These are phyloP conservation scores for Cornus suecica DNA, from an alignment of 148 eudicot species.

Conservation along the genomic window DNA sequence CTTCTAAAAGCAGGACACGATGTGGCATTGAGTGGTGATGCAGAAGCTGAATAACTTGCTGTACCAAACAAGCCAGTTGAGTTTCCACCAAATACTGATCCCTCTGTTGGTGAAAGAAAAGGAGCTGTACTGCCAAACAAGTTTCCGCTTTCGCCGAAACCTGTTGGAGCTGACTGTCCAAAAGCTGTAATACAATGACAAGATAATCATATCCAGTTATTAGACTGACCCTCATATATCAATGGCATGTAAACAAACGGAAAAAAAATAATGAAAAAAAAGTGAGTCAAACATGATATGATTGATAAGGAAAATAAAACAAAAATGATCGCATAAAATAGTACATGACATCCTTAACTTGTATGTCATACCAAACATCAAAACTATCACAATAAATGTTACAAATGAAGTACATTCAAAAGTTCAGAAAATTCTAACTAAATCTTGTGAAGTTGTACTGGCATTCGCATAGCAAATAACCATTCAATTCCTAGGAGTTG, in stretches of 20 bases:
- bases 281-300: neutral
- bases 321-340: too few relatives aligned
- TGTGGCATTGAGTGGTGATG: neutral
- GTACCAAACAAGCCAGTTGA: slow-evolving; percentile 22
- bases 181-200: too few relatives aligned
- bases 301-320: too few relatives aligned
- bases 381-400: neutral
- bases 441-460: neutral
- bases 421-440: too few relatives aligned
- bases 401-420: neutral
- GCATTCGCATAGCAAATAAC: neutral
- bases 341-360: neutral
- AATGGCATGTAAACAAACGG: too few relatives aligned
- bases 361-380: too few relatives aligned
- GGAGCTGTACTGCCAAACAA: slow-evolving; percentile 12
- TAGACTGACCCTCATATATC: too few relatives aligned
- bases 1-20: slow-evolving; percentile 16
- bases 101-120: slow-evolving; percentile 6
- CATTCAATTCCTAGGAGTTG: neutral
- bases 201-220: too few relatives aligned
- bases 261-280: neutral
- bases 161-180: slow-evolving; percentile 11
- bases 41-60: slow-evolving; percentile 11
- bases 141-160: slow-evolving; percentile 15
- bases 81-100: slow-evolving; percentile 16